Evolutionary conservation across 495 filamentous ascomycete genomes (phyloP), one percentile per base, ranked within the genome.

Genomic region (Xylaria longipes): DNA sequence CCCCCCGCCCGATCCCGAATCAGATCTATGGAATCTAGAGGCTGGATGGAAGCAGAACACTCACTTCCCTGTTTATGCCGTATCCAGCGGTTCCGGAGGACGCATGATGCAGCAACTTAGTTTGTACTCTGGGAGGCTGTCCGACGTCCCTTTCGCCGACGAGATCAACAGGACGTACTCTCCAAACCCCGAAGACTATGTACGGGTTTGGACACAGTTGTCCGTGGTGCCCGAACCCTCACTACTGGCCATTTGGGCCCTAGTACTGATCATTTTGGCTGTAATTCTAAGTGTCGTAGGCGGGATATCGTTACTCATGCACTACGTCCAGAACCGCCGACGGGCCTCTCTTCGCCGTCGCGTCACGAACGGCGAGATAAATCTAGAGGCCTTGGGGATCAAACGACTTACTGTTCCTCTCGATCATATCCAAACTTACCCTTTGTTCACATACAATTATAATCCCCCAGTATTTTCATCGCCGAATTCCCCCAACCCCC

Each of bases 61-160:
- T 74, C 76, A 84, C 20, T 97, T 87, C 76, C 95, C 95, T 0
- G 86, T 97, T n/a, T 97, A 94, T 80, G 95, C 93, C 27, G 87
- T 98, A 3, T 87, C 93, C 0, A 89, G 93, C 3, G 69, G 80
- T 20, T 84, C 85, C 22, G 95, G 94, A 52, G 75, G 80, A 7
- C 80, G 84, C 25, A 84, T 97, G 76, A 92, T 97, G 89, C 74
- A 88, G 48, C 87, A 94, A 75, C 81, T 96, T 31, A 87, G 88
- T 22, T 80, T 86, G 68, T 97, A 95, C 78, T 94, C 92, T n/a
- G 90, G 91, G 5, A 90, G 91, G 76, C 73, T 91, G 73, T 87
- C 85, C 0, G 76, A 86, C 48, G 86, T 90, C 14, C 88, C 89
- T 7, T 83, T 86, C 65, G 87, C 87, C n/a, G 78, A 85, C 31